phyloP scores from a whole-genome alignment of 176 grass and related monocot genomes.

The Eleusine coracana region DNA sequence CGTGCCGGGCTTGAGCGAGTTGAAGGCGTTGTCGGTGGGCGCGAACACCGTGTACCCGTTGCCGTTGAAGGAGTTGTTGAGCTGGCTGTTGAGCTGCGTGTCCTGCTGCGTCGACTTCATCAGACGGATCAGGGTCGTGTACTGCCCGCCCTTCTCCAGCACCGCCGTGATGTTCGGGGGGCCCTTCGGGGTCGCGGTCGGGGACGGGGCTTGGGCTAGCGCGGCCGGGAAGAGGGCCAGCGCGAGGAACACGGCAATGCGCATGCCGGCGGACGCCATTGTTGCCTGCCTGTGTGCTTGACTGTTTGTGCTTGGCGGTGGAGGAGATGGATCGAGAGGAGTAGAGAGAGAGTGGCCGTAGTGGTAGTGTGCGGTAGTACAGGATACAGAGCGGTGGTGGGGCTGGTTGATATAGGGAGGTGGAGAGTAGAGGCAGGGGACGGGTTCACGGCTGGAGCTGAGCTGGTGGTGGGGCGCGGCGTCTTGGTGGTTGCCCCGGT shows the following conservation, averaged over 20 bases:
- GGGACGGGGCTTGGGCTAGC: constrained; percentile 23
- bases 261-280: constrained; percentile 33
- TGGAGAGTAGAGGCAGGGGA: not conserved
- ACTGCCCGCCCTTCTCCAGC: constrained; percentile 76
- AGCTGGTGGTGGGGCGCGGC: constrained; percentile 43
- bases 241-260: constrained; percentile 17
- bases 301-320: no score
- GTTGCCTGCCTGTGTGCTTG: not conserved
- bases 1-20: constrained; percentile 76
- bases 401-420: constrained; percentile 41
- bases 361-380: not conserved
- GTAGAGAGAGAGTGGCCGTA: not conserved
- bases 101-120: constrained; percentile 78
- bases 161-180: constrained; percentile 69
- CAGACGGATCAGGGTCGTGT: constrained; percentile 70
- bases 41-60: constrained; percentile 83
- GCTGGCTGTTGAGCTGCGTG: constrained; percentile 79
- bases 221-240: not conserved
- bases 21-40: constrained; percentile 93
- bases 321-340: no score
- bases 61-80: constrained; percentile 72
- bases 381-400: not conserved
- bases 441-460: constrained; percentile 47
- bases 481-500: constrained; percentile 45
- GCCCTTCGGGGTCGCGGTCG: constrained; percentile 24